Conservation (phyloP, 805 yeast species). For the Aciculoconidium aculeatum region DNA sequence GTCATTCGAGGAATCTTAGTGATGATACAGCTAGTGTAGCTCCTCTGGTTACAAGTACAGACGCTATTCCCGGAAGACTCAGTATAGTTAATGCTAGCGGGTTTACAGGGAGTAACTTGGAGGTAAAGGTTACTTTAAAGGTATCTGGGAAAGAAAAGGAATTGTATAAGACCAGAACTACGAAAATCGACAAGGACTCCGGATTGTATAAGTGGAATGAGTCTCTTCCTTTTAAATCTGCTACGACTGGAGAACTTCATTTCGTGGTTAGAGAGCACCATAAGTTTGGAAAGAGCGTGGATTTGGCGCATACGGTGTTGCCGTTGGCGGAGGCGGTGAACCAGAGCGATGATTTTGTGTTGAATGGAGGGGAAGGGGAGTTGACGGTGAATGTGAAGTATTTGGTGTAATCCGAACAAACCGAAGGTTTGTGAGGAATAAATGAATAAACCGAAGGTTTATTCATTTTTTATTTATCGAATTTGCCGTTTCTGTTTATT, state of each 20-base stretch:
- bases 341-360: constrained; percentile 33
- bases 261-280: constrained; percentile 64
- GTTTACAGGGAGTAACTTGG: constrained; percentile 29
- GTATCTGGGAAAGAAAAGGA: constrained; percentile 46
- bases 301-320: constrained; percentile 55
- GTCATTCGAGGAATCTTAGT: constrained; percentile 17
- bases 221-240: constrained; percentile 59
- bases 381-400: constrained; percentile 37
- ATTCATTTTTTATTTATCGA: too few relatives aligned
- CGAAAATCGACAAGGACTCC: constrained; percentile 39
- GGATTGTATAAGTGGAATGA: constrained; percentile 56
- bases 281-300: constrained; percentile 64
- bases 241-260: constrained; percentile 52
- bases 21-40: constrained; percentile 26
- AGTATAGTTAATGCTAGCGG: constrained; percentile 45
- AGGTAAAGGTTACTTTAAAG: constrained; percentile 50
- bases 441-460: too few relatives aligned
- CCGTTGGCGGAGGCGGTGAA: constrained; percentile 46
- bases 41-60: constrained; percentile 25
- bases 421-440: neutral
- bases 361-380: constrained; percentile 33
- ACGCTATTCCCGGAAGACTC: constrained; percentile 48
- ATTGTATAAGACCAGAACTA: constrained; percentile 57
- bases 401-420: neutral
- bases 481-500: too few relatives aligned